Base-by-base conservation (phyloP, 2,329 filamentous ascomycete species). In the Passalora sequoiae region DNA sequence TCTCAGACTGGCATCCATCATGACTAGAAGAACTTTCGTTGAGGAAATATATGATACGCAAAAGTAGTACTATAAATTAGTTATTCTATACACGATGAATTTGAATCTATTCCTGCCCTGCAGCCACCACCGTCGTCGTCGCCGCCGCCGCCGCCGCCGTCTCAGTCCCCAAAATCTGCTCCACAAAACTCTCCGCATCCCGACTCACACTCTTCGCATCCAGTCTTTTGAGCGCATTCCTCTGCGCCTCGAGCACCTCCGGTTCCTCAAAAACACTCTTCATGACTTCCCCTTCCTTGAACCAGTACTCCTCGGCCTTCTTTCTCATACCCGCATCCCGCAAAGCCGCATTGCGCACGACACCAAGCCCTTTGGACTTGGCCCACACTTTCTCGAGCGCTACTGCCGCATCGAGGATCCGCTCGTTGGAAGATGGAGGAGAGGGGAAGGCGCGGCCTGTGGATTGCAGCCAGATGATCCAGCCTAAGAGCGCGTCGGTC, bases 311-410 rank as follows among this genome's bases (percentile, higher is more conserved):
- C 54, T 83, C 77, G 38, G 77, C 76, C 45, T 76, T 75, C 2
- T 66, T 72, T 46, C 89, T 78, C 63, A 96, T 68, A 31, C 76
- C 76, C 50, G 78, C 74, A 66, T 96, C 86, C 43, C 89, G 71
- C 44, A 84, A 72, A 12, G 86, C 76, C 2, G 87, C 86, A 69
- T 96, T 96, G 62, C 84, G 79, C 33, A 94, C 69, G 44, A 94
- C 80, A 6, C 80, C 84, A 27, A 86, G 69, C 1, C 84, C 86
- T 54, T 77, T 81, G 47, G 94, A 64, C 63, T 83, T 88, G 42
- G 78, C 75, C 61, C 81, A 76, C 9, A 78, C 72, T 4, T 67
- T 67, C 31, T 79, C 76, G 37, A 94, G 64, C 3, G 70, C 65
- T 37, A 75, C 70, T 38, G 78, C 74, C 2, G 67, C 62, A 45